Evolutionary conservation across 495 filamentous ascomycete species (phyloP), one percentile per base, ranked within the genome.

Genomic region (Penicillium crystallinum): DNA sequence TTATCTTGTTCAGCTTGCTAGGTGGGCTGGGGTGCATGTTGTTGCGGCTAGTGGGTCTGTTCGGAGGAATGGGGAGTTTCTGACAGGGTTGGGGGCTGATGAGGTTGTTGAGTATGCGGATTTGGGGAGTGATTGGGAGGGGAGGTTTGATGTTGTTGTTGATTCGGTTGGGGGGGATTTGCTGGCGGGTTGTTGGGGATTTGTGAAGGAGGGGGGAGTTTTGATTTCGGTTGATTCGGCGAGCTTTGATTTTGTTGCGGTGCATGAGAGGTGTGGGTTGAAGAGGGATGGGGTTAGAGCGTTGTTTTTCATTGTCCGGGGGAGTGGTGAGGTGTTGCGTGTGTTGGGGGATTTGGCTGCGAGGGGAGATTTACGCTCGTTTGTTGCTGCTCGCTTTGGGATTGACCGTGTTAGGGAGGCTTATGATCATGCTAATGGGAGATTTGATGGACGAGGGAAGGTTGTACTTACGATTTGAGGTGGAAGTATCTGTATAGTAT

Each of bases 1-100:
- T n/a, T 70, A 66, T 48, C 46, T 70, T 15, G 64, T 69, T 19
- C 70, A 71, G 53, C 51, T 73, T 19, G 69, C 64, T 19, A 48
- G 57, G 3, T 10, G 44, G 4, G 53, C 63, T 0, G 67, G 64
- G 0, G 9, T 58, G 21, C 55, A 61, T 35, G 61, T 69, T 35
- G 57, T 60, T 22, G 64, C 62, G 6, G 66, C 64, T 18, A 53
- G 55, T 31, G 66, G 63, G 17, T 57, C 67, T 27, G 62, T 62
- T 49, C 54, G 23, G 10, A 56, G 65, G 10, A 72, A 72, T 54
- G 48, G 19, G 21, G 56, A 55, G 41, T 70, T 73, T 43, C 52
- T 73, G 12, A 46, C 31, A 0, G 38, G 14, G 0, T 27, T 73
- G 8, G 66, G 67, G 6, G 69, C 63, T 9, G 56, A 63, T 33